Evolutionary conservation across 768 basidiomycete genomes (phyloP).

Genomic region (Asterophora lycoperdoides): DNA sequence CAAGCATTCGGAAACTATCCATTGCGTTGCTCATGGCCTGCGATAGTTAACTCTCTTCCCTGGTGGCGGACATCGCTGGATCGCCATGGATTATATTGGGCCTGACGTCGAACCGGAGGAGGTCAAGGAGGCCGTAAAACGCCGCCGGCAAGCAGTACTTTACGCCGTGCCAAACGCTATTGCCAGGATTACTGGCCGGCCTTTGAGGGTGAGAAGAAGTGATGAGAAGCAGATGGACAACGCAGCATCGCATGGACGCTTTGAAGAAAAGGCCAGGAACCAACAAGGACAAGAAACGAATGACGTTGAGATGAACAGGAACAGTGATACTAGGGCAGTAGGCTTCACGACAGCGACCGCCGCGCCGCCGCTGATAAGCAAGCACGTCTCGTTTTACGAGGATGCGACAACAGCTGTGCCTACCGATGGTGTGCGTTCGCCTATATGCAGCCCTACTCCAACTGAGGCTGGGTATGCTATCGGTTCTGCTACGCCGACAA

Average conservation of each 20-base stretch:
- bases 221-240: neutral
- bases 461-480: conserved; percentile 9
- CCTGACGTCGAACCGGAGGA: conserved; percentile 59
- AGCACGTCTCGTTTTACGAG: conserved; percentile 24
- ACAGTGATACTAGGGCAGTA: neutral
- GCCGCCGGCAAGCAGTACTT: conserved; percentile 28
- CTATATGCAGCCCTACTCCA: conserved; percentile 5
- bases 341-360: neutral
- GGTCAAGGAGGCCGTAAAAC: conserved; percentile 40
- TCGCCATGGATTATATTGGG: conserved; percentile 61
- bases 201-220: neutral
- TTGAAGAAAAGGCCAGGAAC: conserved; percentile 2
- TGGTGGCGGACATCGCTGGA: conserved; percentile 48
- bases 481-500: conserved; percentile 12
- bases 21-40: neutral
- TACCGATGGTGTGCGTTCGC: conserved; percentile 12
- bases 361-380: neutral
- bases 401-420: conserved; percentile 17
- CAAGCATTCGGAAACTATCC: too few relatives aligned
- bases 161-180: conserved; percentile 17
- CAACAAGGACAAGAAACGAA: neutral
- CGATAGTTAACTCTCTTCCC: conserved; percentile 62
- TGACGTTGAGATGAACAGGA: neutral
- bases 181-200: neutral
- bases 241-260: neutral